Conservation (phyloP, 192 early-diverging fungal genomes). For the Linnemannia elongata region DNA sequence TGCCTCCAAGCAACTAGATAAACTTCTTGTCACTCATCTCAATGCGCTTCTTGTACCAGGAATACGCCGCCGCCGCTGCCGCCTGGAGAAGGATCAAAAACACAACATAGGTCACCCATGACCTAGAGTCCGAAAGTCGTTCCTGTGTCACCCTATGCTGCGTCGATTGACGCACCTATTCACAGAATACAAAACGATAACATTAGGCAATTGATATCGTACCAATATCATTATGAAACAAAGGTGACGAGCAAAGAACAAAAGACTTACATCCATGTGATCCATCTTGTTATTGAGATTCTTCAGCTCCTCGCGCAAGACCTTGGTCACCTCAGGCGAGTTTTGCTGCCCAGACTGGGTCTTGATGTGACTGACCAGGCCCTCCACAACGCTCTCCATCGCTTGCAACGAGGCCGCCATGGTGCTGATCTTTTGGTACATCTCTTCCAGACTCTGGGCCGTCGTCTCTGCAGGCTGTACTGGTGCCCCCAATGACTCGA, state of each 20-base stretch:
- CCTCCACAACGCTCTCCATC: constrained; percentile 47
- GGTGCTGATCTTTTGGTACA: constrained; percentile 23
- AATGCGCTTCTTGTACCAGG: constrained; percentile 52
- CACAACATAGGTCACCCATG: constrained; percentile 42
- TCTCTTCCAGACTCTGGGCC: constrained; percentile 24
- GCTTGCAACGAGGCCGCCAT: constrained; percentile 33
- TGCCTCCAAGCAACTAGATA: constrained; percentile 4
- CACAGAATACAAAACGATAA: background rate
- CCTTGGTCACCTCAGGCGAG: constrained; percentile 29
- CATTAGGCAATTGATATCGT: background rate
- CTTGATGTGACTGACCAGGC: constrained; percentile 33
- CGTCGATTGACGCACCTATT: constrained; percentile 37
- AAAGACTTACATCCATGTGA: constrained; percentile 45
- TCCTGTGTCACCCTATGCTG: constrained; percentile 36
- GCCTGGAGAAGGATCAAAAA: constrained; percentile 42
- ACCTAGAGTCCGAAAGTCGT: constrained; percentile 22
- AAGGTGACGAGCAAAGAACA: background rate
- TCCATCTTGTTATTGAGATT: constrained; percentile 51
- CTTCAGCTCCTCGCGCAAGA: constrained; percentile 37
- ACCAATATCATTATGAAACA: background rate
- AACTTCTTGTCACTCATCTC: constrained; percentile 54
- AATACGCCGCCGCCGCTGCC: constrained; percentile 14
- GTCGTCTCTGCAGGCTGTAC: constrained; percentile 33
- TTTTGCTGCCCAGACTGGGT: constrained; percentile 4
- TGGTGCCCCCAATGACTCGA: constrained; percentile 39